Conservation (phyloP, 1,139 yeast genomes). For the Suhomyces taliae region DNA sequence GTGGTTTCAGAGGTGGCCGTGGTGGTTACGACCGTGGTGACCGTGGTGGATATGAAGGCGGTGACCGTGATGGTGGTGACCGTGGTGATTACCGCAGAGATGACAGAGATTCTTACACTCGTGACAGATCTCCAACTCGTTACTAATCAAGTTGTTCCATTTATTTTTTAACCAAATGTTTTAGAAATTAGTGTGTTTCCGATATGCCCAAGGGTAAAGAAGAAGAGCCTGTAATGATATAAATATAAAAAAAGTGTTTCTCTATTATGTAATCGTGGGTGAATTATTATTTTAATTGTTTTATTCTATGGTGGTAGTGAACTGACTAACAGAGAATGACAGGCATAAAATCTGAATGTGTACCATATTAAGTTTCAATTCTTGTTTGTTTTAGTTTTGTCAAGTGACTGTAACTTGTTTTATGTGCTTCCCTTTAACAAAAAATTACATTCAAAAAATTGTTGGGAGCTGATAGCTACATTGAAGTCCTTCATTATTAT, state of each 20-base stretch:
- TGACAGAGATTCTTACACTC: conserved; percentile 46
- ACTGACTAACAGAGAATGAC: neutral
- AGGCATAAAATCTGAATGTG: neutral
- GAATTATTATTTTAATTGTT: too few species aligned
- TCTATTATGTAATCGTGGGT: conserved; percentile 9
- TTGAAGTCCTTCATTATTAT: too few species aligned
- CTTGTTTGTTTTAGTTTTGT: conserved; percentile 1
- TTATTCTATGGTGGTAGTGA: neutral
- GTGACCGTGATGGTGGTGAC: conserved; percentile 42
- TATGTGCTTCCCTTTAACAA: neutral
- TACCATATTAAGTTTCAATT: conserved; percentile 1
- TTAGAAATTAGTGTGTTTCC: conserved; percentile 10
- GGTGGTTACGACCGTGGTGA: conserved; percentile 36
- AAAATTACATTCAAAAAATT: neutral
- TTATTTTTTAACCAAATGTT: conserved; percentile 5
- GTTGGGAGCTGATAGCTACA: neutral
- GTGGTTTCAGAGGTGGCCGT: conserved; percentile 36
- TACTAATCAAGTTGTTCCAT: conserved; percentile 26
- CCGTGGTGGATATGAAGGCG: conserved; percentile 33
- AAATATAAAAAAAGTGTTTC: conserved; percentile 8
- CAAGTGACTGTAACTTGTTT: neutral
- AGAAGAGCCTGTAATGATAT: conserved; percentile 11
- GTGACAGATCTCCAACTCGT: conserved; percentile 64
- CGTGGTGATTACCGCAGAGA: conserved; percentile 37
- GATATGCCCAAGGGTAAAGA: conserved; percentile 8